Evolutionary conservation across 2,329 filamentous ascomycete genomes (phyloP).

Genomic region (Monilinia laxa): DNA sequence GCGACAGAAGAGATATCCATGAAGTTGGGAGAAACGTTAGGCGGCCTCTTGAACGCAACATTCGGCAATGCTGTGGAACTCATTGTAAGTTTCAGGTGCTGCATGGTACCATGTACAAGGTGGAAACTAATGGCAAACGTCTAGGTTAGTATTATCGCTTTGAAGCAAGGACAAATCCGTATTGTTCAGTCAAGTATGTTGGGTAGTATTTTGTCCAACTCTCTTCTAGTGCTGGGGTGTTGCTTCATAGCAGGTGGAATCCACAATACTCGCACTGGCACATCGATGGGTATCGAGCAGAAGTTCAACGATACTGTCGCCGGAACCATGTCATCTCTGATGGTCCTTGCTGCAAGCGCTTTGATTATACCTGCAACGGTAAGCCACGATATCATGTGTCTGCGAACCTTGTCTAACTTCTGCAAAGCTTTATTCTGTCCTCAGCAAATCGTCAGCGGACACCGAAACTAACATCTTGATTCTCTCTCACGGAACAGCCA

Average conservation of each 20-base stretch:
- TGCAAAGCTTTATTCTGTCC: slow-evolving; percentile 61
- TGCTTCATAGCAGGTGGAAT: slow-evolving; percentile 76
- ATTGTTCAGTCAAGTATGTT: slow-evolving; percentile 98
- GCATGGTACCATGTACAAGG: neutral
- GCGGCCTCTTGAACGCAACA: slow-evolving; percentile 53
- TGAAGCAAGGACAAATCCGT: slow-evolving; percentile 81
- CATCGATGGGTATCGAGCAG: slow-evolving; percentile 55
- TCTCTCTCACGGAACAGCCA: slow-evolving; percentile 72
- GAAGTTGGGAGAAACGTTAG: slow-evolving; percentile 57
- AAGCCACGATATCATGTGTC: slow-evolving; percentile 25
- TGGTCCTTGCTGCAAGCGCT: slow-evolving; percentile 73
- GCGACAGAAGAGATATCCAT: slow-evolving; percentile 44
- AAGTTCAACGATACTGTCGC: slow-evolving; percentile 74
- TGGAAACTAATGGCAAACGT: neutral
- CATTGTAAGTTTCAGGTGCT: slow-evolving; percentile 43
- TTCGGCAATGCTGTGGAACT: slow-evolving; percentile 55
- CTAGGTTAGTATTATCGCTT: slow-evolving; percentile 87
- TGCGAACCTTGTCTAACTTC: slow-evolving; percentile 21
- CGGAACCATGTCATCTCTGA: slow-evolving; percentile 70
- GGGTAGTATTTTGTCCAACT: slow-evolving; percentile 91
- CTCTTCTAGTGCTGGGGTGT: slow-evolving; percentile 81
- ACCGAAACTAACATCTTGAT: slow-evolving; percentile 60
- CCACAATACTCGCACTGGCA: slow-evolving; percentile 45
- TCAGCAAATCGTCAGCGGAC: slow-evolving; percentile 49
- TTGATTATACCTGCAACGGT: slow-evolving; percentile 75